Percentiles rank a stretch among this genome's conserved stretches.
These are phyloP conservation scores for Casaregolazyma lundiana DNA, from an alignment of 1,139 yeast species.

Conservation along the genomic window DNA sequence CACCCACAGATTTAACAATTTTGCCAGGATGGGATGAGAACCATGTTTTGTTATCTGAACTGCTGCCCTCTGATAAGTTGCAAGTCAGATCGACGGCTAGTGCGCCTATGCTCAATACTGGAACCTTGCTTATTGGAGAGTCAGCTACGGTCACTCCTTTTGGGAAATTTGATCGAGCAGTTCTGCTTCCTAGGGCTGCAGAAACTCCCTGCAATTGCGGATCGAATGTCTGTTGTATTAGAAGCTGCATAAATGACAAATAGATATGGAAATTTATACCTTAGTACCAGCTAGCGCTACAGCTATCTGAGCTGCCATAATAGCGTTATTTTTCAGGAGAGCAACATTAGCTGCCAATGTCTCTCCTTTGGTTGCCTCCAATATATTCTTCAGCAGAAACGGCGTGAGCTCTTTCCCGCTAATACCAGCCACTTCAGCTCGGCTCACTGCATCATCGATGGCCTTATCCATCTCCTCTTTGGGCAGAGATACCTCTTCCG, in stretches of 20 bases:
- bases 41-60: conserved; percentile 31
- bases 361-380: conserved; percentile 60
- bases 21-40: conserved; percentile 74
- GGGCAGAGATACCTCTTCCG: conserved; percentile 56
- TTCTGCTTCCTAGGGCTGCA: neutral
- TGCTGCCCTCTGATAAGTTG: conserved; percentile 21
- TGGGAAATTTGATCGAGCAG: neutral
- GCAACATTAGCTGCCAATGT: conserved; percentile 68
- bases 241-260: neutral
- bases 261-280: conserved; percentile 23
- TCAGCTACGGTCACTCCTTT: neutral
- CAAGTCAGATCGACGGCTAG: conserved; percentile 70
- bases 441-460: conserved; percentile 53
- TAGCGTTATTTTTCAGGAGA: conserved; percentile 75
- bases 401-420: conserved; percentile 78
- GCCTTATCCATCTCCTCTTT: conserved; percentile 49
- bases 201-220: neutral
- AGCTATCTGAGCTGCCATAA: conserved; percentile 64
- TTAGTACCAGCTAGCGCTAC: conserved; percentile 43
- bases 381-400: conserved; percentile 60
- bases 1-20: conserved; percentile 60
- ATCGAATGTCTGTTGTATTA: neutral
- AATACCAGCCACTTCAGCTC: conserved; percentile 53
- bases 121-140: conserved; percentile 1
- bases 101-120: conserved; percentile 49